Conservation (phyloP, 2,329 filamentous ascomycete genomes). For the Xylariaceae sp. region DNA sequence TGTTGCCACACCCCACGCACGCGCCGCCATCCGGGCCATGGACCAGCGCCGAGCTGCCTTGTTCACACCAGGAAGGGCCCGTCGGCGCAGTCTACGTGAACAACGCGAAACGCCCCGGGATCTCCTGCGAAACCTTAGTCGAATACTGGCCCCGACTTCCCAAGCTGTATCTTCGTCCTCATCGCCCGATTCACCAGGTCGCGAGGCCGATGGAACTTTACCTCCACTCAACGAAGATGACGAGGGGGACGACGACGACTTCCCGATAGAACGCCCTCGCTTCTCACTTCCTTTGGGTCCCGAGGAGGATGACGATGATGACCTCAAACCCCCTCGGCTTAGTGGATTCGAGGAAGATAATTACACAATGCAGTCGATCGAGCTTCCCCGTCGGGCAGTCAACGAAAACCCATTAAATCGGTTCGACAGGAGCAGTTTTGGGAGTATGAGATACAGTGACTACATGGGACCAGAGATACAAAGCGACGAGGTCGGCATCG, state of each 20-base stretch:
- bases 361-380: conserved; percentile 64
- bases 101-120: conserved; percentile 49
- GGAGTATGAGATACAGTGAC: conserved; percentile 61
- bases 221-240: conserved; percentile 46
- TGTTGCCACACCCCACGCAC: conserved; percentile 65
- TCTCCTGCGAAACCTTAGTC: conserved; percentile 57
- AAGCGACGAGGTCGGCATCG: conserved; percentile 52
- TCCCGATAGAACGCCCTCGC: conserved; percentile 54
- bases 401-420: conserved; percentile 54
- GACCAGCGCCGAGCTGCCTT: conserved; percentile 65
- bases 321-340: conserved; percentile 60
- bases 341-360: conserved; percentile 65
- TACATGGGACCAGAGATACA: conserved; percentile 45
- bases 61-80: conserved; percentile 65
- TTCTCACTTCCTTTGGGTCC: conserved; percentile 62
- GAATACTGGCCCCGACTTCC: conserved; percentile 58
- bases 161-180: conserved; percentile 53
- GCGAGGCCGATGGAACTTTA: conserved; percentile 34
- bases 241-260: conserved; percentile 51
- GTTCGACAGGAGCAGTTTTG: conserved; percentile 56
- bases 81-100: conserved; percentile 64
- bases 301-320: conserved; percentile 55
- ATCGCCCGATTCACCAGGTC: conserved; percentile 50
- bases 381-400: conserved; percentile 61
- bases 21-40: conserved; percentile 64